Percentiles rank a stretch among this genome's conserved stretches.
phyloP scores from a whole-genome alignment of 768 basidiomycete genomes.

The Calocybe indica region DNA sequence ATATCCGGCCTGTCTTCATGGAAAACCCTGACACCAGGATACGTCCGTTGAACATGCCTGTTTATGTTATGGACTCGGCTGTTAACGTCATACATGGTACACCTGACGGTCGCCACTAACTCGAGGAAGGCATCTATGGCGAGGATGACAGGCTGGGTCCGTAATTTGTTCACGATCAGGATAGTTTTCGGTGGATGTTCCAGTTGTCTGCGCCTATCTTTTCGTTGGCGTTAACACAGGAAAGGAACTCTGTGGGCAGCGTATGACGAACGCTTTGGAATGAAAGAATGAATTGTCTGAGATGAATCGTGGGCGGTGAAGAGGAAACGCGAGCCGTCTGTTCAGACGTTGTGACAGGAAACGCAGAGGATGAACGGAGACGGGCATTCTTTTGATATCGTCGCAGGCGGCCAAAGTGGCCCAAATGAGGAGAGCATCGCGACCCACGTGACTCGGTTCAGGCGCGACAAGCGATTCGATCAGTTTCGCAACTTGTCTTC shows the following conservation, averaged over 20 bases:
- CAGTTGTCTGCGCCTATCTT: slow-evolving; percentile 29
- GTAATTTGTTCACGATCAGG: slow-evolving; percentile 75
- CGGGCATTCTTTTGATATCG: too few relatives aligned
- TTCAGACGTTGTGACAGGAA: too few relatives aligned
- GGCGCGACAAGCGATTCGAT: background rate
- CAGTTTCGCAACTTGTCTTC: background rate
- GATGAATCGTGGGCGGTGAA: slow-evolving; percentile 5
- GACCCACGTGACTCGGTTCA: slow-evolving; percentile 7
- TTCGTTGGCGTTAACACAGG: slow-evolving; percentile 20
- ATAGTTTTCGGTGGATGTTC: slow-evolving; percentile 51
- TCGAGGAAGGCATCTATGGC: slow-evolving; percentile 71
- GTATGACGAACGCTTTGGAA: too few relatives aligned
- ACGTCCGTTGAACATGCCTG: slow-evolving; percentile 52
- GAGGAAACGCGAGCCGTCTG: background rate
- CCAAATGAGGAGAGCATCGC: slow-evolving; percentile 9
- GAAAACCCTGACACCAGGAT: slow-evolving; percentile 58
- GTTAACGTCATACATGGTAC: background rate
- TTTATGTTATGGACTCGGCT: background rate
- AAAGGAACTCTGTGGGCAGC: background rate
- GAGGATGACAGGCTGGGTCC: slow-evolving; percentile 70
- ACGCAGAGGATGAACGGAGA: too few relatives aligned
- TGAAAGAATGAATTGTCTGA: slow-evolving; percentile 1
- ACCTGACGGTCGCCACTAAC: slow-evolving; percentile 30
- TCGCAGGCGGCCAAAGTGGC: too few relatives aligned
- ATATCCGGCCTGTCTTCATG: slow-evolving; percentile 64